Evolutionary conservation across 73 alveolate genomes (phyloP).

Genomic region (Tetrahymena borealis): DNA sequence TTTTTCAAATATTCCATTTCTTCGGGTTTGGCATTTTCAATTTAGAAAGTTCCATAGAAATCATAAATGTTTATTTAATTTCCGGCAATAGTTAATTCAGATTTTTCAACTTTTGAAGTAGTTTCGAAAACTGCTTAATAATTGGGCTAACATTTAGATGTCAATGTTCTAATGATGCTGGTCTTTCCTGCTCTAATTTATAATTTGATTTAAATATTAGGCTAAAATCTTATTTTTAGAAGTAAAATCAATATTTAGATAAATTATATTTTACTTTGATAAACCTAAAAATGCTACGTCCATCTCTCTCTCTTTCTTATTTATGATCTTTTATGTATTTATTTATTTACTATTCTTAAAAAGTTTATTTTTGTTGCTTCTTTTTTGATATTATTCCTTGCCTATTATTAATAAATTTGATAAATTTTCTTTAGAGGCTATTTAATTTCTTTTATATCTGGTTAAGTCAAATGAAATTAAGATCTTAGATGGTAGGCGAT

Average conservation of each 20-base stretch:
- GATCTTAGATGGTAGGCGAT: no score
- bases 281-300: not conserved
- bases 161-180: not conserved
- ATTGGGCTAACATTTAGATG: not conserved
- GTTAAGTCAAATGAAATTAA: no score
- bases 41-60: slow-evolving; percentile 80
- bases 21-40: slow-evolving; percentile 58
- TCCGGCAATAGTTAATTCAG: not conserved
- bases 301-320: not conserved
- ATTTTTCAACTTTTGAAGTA: not conserved
- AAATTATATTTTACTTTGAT: not conserved
- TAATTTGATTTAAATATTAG: not conserved
- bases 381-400: no score
- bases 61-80: slow-evolving; percentile 76
- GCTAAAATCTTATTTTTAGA: not conserved
- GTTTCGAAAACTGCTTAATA: not conserved
- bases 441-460: no score
- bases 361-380: not conserved
- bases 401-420: no score
- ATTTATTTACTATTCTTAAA: not conserved
- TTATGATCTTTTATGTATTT: not conserved
- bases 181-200: not conserved
- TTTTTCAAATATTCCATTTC: slow-evolving; percentile 64
- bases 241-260: not conserved
- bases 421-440: no score